Evolutionary conservation across 768 basidiomycete species (phyloP).

Genomic region (Amanita rubescens): DNA sequence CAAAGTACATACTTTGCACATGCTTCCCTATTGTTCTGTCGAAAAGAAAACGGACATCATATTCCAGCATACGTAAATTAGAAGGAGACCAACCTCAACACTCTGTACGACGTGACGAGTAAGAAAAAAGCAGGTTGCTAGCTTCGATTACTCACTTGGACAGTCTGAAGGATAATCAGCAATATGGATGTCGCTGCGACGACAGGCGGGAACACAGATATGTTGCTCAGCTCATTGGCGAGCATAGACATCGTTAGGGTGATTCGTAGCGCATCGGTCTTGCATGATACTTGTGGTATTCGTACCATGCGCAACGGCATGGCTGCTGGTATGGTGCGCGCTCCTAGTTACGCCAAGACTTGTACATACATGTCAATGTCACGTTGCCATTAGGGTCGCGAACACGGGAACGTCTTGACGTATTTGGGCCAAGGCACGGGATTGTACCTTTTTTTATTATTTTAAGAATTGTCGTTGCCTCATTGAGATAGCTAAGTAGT

Average conservation of each 20-base stretch:
- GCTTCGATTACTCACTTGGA: constrained; percentile 26
- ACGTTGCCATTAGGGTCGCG: no score
- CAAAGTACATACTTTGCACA: constrained; percentile 23
- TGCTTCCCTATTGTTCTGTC: constrained; percentile 27
- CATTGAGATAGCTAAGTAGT: no score
- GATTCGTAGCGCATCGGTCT: constrained; percentile 13
- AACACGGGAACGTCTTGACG: no score
- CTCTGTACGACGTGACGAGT: constrained; percentile 3
- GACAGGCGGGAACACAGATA: constrained; percentile 34
- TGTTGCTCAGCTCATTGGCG: constrained; percentile 17
- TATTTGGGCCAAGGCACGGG: no score
- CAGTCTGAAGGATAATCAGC: constrained; percentile 36
- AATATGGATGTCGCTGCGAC: constrained; percentile 32
- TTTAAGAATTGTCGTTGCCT: no score
- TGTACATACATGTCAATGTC: no score
- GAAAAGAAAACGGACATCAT: neutral
- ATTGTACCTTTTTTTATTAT: no score
- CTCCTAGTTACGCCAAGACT: no score
- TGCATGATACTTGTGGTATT: constrained; percentile 3
- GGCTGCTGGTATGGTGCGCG: no score
- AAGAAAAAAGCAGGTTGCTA: no score
- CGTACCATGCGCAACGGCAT: constrained; percentile 17
- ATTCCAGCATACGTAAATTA: neutral
- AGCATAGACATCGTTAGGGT: constrained; percentile 12
- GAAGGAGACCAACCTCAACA: constrained; percentile 14